Conservation (phyloP, 2,329 filamentous ascomycete genomes). For the Aspergillus fumigatus region DNA sequence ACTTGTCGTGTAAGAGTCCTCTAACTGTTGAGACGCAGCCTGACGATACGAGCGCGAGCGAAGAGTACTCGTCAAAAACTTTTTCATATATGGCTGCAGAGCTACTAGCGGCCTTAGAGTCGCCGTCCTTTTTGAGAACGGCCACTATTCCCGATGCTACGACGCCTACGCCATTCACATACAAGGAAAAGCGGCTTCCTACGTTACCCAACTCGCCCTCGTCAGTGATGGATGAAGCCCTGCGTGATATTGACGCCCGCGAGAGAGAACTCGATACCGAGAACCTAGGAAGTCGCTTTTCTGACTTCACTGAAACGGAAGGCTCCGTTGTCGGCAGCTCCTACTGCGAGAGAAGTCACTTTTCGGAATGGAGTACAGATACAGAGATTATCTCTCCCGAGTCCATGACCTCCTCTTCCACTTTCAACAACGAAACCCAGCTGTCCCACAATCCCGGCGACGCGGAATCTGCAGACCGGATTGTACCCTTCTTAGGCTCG, state of each 20-base stretch:
- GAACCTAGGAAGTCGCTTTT: conserved; percentile 39
- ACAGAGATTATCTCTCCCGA: conserved; percentile 32
- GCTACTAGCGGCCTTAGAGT: conserved; percentile 14
- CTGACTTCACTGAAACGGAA: conserved; percentile 34
- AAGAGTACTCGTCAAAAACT: conserved; percentile 12
- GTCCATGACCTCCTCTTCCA: conserved; percentile 34
- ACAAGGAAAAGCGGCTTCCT: conserved; percentile 39
- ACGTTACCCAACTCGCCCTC: conserved; percentile 45
- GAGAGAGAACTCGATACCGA: conserved; percentile 30
- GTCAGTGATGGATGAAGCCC: conserved; percentile 40
- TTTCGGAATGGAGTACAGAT: conserved; percentile 40
- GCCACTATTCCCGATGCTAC: conserved; percentile 16
- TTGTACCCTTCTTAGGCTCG: conserved; percentile 16
- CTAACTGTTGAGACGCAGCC: conserved; percentile 25
- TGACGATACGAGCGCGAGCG: not conserved
- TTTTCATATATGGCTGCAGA: conserved; percentile 3
- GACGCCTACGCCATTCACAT: conserved; percentile 25
- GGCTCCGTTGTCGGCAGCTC: conserved; percentile 27
- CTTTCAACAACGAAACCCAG: conserved; percentile 25
- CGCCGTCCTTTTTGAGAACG: conserved; percentile 20
- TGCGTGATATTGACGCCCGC: conserved; percentile 31
- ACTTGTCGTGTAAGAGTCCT: conserved; percentile 22
- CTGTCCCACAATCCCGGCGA: conserved; percentile 16
- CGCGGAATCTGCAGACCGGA: conserved; percentile 19
- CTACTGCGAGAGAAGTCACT: conserved; percentile 31